Evolutionary conservation across 352 stramenopile species (phyloP).

Genomic region (Plasmopara muralis): DNA sequence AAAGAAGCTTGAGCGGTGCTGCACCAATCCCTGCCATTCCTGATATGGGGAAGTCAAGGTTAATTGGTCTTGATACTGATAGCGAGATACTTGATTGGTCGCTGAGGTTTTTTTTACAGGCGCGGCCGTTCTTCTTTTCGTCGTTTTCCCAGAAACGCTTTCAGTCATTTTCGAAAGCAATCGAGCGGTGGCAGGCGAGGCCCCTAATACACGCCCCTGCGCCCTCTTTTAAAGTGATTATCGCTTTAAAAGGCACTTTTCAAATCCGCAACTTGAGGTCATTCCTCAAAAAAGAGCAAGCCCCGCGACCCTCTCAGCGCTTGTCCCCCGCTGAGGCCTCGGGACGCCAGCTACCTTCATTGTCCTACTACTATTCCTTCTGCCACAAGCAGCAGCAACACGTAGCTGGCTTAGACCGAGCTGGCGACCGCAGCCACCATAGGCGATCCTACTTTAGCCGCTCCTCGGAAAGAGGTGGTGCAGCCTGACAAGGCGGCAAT

Average conservation of each 20-base stretch:
- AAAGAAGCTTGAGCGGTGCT: too few species aligned
- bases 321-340: constrained; percentile 1
- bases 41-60: constrained; percentile 22
- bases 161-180: constrained; percentile 56
- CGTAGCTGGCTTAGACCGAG: constrained; percentile 11
- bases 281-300: constrained; percentile 53
- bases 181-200: constrained; percentile 33
- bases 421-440: constrained; percentile 31
- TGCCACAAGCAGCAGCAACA: constrained; percentile 4
- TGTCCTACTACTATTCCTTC: not conserved
- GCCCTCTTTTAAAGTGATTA: constrained; percentile 34
- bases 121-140: constrained; percentile 25
- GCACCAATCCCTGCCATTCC: constrained; percentile 11
- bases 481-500: constrained; percentile 22
- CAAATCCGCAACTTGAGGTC: constrained; percentile 30
- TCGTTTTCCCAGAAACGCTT: constrained; percentile 30
- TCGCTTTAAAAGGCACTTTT: constrained; percentile 26
- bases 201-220: constrained; percentile 34
- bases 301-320: constrained; percentile 13
- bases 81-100: constrained; percentile 9
- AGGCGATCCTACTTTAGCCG: constrained; percentile 34
- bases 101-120: constrained; percentile 24
- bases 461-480: constrained; percentile 31
- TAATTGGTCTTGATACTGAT: constrained; percentile 21
- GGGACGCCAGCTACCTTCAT: constrained; percentile 1